Evolutionary conservation across 2,329 filamentous ascomycete species (phyloP).

Genomic region (Penicillium corylophilum): DNA sequence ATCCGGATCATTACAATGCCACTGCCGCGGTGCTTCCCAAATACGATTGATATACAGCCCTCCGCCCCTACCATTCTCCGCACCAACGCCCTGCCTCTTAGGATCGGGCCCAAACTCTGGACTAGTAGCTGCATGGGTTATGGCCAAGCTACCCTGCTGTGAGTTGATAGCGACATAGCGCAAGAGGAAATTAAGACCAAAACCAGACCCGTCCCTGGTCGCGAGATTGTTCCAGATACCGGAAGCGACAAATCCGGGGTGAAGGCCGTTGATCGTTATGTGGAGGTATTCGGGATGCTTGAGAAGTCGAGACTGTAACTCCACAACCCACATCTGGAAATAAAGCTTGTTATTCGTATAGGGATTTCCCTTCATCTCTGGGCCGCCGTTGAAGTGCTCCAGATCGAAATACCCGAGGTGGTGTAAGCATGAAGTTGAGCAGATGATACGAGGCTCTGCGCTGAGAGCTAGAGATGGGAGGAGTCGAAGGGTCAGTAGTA

Average conservation of each 20-base stretch:
- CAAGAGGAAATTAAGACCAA: neutral
- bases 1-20: constrained; percentile 3
- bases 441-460: constrained; percentile 12
- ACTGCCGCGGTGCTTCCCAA: constrained; percentile 4
- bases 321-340: constrained; percentile 15
- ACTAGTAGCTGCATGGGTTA: constrained; percentile 8
- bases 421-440: constrained; percentile 16
- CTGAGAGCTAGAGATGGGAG: constrained; percentile 15
- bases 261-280: constrained; percentile 16
- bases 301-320: constrained; percentile 15
- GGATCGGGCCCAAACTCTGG: constrained; percentile 3
- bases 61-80: constrained; percentile 1
- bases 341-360: constrained; percentile 18
- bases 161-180: constrained; percentile 9
- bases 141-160: constrained; percentile 12
- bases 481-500: constrained; percentile 15
- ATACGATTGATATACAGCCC: constrained; percentile 11
- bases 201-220: neutral
- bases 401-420: constrained; percentile 13
- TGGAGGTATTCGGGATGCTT: constrained; percentile 13
- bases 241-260: constrained; percentile 17
- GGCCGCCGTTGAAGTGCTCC: constrained; percentile 8
- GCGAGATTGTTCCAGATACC: constrained; percentile 10
- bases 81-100: neutral
- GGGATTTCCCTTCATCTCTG: constrained; percentile 2